Base-by-base conservation (phyloP, 2,329 filamentous ascomycete species). In the Fusarium tricinctum region DNA sequence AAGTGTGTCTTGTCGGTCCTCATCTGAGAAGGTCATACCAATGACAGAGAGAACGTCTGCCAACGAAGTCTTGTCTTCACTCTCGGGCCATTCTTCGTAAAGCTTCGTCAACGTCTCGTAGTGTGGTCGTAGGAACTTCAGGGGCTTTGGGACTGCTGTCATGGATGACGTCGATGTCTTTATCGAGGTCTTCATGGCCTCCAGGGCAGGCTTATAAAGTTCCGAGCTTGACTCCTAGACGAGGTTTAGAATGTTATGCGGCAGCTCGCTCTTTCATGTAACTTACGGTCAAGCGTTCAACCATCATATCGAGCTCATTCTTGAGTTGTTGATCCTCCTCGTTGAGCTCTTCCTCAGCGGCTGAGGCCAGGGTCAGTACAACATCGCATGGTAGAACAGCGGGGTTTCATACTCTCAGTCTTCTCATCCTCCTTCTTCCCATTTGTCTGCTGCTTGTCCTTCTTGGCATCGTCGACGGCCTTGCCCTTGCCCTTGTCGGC, bases 101-200 rank as follows among this genome's bases (percentile, higher is more conserved):
- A 94, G 84, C 79, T 92, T 92, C 67, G 91, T 91, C 77, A 99
- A 86, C 58, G 91, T 89, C 81, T 97, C 92, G 83, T 98, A 99
- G 81, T 99, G 95, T 72, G 95, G 96, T 83, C 96, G 89, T 69
- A 99, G 88, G 80, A 99, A 99, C 82, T 99, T 99, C 75, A 99
- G 87, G 33, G 96, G 96, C 83, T 99, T 99, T 23, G 97, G 96
- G 66, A 99, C 96, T 63, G 96, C 96, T 48, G 96, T 99, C 96
- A 99, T 99, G 45, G 97, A 99, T 62, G 94, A 98, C 71, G 96
- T 99, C 63, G 96, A 97, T 57, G 96, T 99, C 85, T 97, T 98
- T 86, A 99, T 99, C 78, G 93, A 97, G 76, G 91, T 93, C 85
- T 97, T 98, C 89, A 99, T 97, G 72, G 94, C 92, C 81, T 98